These are phyloP conservation scores for Paraphoma sp. DNA, from an alignment of 2,329 filamentous ascomycete genomes.

Conservation along the genomic window DNA sequence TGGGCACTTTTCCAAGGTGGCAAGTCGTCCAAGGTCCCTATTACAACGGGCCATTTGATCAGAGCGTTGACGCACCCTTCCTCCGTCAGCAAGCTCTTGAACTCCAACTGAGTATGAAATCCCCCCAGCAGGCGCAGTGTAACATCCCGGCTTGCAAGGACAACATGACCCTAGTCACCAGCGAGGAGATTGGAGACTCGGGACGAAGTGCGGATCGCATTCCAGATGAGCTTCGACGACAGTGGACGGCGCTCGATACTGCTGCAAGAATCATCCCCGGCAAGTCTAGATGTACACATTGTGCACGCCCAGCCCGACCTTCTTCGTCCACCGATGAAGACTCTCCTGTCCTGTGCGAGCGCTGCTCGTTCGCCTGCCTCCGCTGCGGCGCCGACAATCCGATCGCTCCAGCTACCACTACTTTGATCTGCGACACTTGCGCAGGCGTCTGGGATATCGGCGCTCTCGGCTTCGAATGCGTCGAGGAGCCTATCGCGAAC, in stretches of 20 bases:
- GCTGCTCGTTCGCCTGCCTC: conserved; percentile 52
- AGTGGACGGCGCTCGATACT: conserved; percentile 26
- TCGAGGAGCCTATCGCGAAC: conserved; percentile 16
- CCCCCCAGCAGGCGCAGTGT: conserved; percentile 25
- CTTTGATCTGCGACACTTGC: conserved; percentile 42
- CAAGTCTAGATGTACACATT: conserved; percentile 43
- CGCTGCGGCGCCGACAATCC: conserved; percentile 40
- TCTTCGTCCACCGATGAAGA: conserved; percentile 4
- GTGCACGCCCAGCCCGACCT: conserved; percentile 39
- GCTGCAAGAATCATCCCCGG: conserved; percentile 23
- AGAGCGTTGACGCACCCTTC: conserved; percentile 27
- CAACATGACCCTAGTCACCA: conserved; percentile 39
- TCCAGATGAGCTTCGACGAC: conserved; percentile 44
- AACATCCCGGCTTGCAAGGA: conserved; percentile 36
- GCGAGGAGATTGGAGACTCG: conserved; percentile 49
- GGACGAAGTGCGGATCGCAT: conserved; percentile 51
- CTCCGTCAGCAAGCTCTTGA: conserved; percentile 35
- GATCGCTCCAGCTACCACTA: conserved; percentile 20
- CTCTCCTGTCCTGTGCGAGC: conserved; percentile 44
- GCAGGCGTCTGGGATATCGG: conserved; percentile 45
- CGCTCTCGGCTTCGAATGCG: conserved; percentile 47
- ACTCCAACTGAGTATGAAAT: conserved; percentile 41
- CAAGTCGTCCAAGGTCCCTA: conserved; percentile 55
- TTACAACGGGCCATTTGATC: conserved; percentile 50
- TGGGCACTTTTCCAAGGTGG: conserved; percentile 51